These are phyloP conservation scores for Suhomyces sp. DNA, from an alignment of 805 yeast species.

Conservation along the genomic window DNA sequence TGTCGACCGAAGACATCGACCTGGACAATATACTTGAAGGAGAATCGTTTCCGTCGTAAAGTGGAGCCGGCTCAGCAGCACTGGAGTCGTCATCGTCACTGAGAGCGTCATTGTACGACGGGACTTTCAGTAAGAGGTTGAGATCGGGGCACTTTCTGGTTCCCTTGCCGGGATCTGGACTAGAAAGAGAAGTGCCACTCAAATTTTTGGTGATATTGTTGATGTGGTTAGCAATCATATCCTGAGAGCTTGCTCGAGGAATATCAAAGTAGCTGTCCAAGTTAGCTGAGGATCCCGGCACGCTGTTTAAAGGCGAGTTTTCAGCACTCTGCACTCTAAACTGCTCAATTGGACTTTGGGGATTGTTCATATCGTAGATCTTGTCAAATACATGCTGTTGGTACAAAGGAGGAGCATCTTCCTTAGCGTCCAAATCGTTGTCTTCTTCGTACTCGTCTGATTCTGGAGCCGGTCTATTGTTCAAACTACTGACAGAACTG, in stretches of 20 bases:
- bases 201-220: neutral
- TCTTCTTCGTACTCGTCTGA: conserved; percentile 15
- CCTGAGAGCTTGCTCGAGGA: conserved; percentile 9
- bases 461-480: neutral
- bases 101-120: conserved; percentile 39
- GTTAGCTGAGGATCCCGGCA: conserved; percentile 13
- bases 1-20: neutral
- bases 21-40: neutral
- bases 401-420: conserved; percentile 44
- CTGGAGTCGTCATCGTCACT: conserved; percentile 33
- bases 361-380: conserved; percentile 33
- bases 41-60: conserved; percentile 8
- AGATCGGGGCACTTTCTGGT: conserved; percentile 6
- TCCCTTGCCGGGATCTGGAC: neutral
- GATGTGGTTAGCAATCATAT: neutral
- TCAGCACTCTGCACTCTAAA: conserved; percentile 18
- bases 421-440: conserved; percentile 22
- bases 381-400: conserved; percentile 37
- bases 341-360: conserved; percentile 38
- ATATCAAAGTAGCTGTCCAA: conserved; percentile 34
- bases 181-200: neutral
- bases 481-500: neutral
- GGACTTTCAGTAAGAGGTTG: conserved; percentile 32
- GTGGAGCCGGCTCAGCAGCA: conserved; percentile 17
- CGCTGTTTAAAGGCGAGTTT: conserved; percentile 9